Base-by-base conservation (phyloP, 345 rosid genomes). In the Mercurialis annua region DNA sequence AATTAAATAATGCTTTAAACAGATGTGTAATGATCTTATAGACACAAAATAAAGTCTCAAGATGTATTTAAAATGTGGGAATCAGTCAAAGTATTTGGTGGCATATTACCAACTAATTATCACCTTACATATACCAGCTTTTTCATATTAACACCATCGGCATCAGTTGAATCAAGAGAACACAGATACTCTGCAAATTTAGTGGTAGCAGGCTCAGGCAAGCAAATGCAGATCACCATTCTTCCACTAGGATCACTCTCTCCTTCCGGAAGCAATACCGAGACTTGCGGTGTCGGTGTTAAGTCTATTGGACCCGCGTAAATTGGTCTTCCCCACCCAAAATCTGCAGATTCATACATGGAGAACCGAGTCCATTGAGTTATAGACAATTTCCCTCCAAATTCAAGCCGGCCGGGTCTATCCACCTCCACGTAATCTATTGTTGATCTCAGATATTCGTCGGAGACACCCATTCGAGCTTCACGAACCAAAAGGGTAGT, bases 281-380 rank as follows among this genome's bases (percentile, higher is more conserved):
- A 90, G 27, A 92, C 93, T 66, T 90, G 98, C 46, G 98, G 97
- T 0, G 97, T 90, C 33, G 96, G 97, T 9, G 92, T 92, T 42
- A 92, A 73, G 82, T 92, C 97, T 43, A 87, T 85, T 0, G 94
- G 96, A 18, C 97, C 97, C 0, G 97, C 97, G 33, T 86, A 92
- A 66, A 78, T 26, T 30, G 96, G 96, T 76, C 80, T 83, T 42
- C 96, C 98, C 89, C 96, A 90, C 8, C 98, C 97, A 31, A 90
- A 93, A 81, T 90, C 96, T 1, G 96, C 92, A 18, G 81, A 83
- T 64, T 90, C 96, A 21, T 90, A 87, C 38, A 88, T 86, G 0
- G 89, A 78, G 65, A 92, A 87, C 69, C 92, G 85, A 12, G 97
- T 90, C 98, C 98, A 88, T 31, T 92, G 97, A 10, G 98, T 92